phyloP scores from a whole-genome alignment of 768 basidiomycete genomes.

The Psilocybe azurescens region DNA sequence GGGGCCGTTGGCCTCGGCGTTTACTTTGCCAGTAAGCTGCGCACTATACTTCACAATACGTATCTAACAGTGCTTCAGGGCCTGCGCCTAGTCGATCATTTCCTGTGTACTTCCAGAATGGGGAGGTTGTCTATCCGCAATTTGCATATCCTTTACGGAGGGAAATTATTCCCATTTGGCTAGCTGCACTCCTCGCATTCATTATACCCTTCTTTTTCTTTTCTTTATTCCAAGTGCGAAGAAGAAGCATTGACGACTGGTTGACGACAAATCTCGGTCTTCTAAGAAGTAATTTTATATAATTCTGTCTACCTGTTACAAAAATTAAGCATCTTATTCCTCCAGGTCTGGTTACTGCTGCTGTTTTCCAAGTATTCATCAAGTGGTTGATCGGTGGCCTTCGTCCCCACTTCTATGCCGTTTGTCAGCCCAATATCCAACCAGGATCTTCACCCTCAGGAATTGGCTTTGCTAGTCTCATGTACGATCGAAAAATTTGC shows the following conservation, averaged over 20 bases:
- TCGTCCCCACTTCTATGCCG: conserved; percentile 56
- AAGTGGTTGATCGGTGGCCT: conserved; percentile 60
- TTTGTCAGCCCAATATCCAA: conserved; percentile 52
- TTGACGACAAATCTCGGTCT: conserved; percentile 59
- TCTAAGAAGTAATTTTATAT: conserved; percentile 48
- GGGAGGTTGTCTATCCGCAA: conserved; percentile 56
- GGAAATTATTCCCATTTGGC: conserved; percentile 60
- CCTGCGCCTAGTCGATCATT: conserved; percentile 51
- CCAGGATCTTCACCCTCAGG: conserved; percentile 37
- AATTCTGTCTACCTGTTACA: neutral
- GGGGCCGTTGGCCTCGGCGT: conserved; percentile 59
- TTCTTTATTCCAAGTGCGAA: conserved; percentile 56
- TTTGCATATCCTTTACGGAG: conserved; percentile 55
- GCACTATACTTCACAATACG: neutral
- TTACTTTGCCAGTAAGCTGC: conserved; percentile 49
- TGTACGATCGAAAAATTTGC: conserved; percentile 59
- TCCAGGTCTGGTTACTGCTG: conserved; percentile 35
- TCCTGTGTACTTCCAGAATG: conserved; percentile 49
- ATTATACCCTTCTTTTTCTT: conserved; percentile 61
- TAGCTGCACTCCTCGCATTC: conserved; percentile 57
- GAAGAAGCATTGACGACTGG: conserved; percentile 49
- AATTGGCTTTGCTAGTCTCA: conserved; percentile 50
- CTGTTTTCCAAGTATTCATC: conserved; percentile 51
- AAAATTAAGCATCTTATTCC: neutral
- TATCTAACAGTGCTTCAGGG: conserved; percentile 25